Evolutionary conservation across 179 eudicot species (phyloP).

Genomic region (Sideroxylon spinosum): DNA sequence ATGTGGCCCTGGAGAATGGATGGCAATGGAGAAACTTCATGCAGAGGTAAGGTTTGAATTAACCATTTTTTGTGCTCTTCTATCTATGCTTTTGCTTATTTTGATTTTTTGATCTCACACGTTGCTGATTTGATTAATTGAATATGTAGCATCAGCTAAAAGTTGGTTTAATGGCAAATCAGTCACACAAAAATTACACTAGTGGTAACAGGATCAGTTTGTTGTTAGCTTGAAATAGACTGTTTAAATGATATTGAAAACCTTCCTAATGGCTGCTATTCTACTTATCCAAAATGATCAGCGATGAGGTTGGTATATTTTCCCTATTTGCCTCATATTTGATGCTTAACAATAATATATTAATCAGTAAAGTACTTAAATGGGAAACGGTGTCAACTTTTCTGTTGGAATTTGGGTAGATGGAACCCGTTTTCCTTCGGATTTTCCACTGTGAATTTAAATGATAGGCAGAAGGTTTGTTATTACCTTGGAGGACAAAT

Average conservation of each 20-base stretch:
- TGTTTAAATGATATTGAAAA: background rate
- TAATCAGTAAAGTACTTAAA: background rate
- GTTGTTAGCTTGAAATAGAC: background rate
- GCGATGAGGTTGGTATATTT: background rate
- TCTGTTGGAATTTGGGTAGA: background rate
- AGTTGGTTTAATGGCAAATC: background rate
- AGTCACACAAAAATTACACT: background rate
- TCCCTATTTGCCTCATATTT: background rate
- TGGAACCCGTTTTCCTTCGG: background rate
- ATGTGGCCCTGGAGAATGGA: conserved; percentile 94
- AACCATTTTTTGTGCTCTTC: background rate
- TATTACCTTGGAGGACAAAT: conserved; percentile 9
- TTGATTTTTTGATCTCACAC: background rate
- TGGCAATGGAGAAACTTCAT: conserved; percentile 92
- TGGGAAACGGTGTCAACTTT: background rate
- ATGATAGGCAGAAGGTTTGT: background rate
- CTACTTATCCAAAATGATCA: background rate
- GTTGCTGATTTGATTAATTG: conserved; percentile 1
- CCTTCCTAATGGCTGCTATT: background rate
- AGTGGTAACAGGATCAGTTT: background rate
- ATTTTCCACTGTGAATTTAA: background rate
- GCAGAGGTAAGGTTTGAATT: conserved; percentile 46
- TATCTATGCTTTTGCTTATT: background rate
- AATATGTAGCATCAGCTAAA: background rate
- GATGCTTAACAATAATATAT: background rate